Percentiles rank a stretch among this genome's conserved stretches.
Evolutionary conservation across 306 rosid species (phyloP).

Genomic region (Quercus bicolor): DNA sequence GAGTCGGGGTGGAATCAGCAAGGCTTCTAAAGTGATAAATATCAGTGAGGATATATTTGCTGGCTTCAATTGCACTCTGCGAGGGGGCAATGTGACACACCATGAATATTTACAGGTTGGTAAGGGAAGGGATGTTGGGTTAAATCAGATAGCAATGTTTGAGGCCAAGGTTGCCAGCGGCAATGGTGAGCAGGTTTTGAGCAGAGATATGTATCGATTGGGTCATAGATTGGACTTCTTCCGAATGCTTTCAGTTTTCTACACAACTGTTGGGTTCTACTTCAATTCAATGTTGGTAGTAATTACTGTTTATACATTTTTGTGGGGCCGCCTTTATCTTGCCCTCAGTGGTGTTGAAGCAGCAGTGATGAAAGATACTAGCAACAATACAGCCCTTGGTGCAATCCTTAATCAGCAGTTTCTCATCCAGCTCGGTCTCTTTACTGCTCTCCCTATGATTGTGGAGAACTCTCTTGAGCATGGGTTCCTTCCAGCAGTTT

Average conservation of each 20-base stretch:
- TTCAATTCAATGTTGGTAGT: slow-evolving; percentile 73
- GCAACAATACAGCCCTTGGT: slow-evolving; percentile 74
- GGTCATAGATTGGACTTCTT: slow-evolving; percentile 98
- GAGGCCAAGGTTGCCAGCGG: slow-evolving; percentile 96
- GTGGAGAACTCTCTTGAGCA: slow-evolving; percentile 87
- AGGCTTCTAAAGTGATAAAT: slow-evolving; percentile 89
- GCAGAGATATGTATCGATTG: slow-evolving; percentile 88
- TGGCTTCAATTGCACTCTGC: slow-evolving; percentile 91
- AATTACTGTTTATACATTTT: slow-evolving; percentile 67
- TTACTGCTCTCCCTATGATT: slow-evolving; percentile 92
- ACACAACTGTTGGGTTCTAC: slow-evolving; percentile 73
- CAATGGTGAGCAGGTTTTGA: slow-evolving; percentile 92
- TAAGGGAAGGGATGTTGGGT: slow-evolving; percentile 95
- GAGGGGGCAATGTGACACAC: slow-evolving; percentile 96
- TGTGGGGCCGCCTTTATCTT: slow-evolving; percentile 96
- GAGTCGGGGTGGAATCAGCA: slow-evolving; percentile 87
- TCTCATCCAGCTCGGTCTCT: slow-evolving; percentile 81
- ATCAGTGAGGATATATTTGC: slow-evolving; percentile 97
- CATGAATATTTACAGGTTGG: slow-evolving; percentile 97
- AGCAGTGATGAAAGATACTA: slow-evolving; percentile 21
- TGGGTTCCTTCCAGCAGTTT: slow-evolving; percentile 82
- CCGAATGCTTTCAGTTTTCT: slow-evolving; percentile 94
- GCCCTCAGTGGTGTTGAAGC: slow-evolving; percentile 83
- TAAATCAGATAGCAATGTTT: slow-evolving; percentile 92
- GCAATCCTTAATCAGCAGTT: slow-evolving; percentile 84